Evolutionary conservation across 2,329 filamentous ascomycete genomes (phyloP).

Genomic region (Botrytis pseudocinerea): DNA sequence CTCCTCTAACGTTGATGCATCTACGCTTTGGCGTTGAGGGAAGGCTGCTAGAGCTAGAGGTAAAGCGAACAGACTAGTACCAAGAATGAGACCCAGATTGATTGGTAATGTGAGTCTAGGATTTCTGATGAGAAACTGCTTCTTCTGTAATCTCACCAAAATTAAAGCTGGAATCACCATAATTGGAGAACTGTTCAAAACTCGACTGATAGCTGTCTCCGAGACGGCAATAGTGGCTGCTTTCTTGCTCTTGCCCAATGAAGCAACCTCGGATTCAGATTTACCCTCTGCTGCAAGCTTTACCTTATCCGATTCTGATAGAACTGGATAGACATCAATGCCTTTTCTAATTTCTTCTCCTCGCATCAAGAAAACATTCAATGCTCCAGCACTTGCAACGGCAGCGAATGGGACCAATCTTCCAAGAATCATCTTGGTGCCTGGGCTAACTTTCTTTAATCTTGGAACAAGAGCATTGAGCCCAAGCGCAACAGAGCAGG

Average conservation of each 20-base stretch:
- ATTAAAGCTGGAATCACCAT: constrained; percentile 93
- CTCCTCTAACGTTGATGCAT: constrained; percentile 72
- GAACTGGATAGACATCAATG: constrained; percentile 87
- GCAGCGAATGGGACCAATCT: constrained; percentile 96
- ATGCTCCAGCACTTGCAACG: constrained; percentile 82
- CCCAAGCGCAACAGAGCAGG: constrained; percentile 89
- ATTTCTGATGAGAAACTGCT: constrained; percentile 74
- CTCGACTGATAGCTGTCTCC: constrained; percentile 88
- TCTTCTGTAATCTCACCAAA: constrained; percentile 80
- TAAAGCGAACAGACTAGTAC: constrained; percentile 83
- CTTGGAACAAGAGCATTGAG: constrained; percentile 88
- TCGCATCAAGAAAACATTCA: constrained; percentile 98
- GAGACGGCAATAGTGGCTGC: constrained; percentile 87
- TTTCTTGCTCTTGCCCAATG: constrained; percentile 82
- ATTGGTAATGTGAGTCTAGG: constrained; percentile 77
- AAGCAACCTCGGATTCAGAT: constrained; percentile 64
- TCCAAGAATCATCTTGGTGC: constrained; percentile 72
- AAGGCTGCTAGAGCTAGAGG: constrained; percentile 90
- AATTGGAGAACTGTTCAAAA: constrained; percentile 92
- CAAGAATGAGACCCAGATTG: constrained; percentile 84
- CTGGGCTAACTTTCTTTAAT: constrained; percentile 72
- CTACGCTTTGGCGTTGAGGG: constrained; percentile 83
- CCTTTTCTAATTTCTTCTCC: constrained; percentile 91
- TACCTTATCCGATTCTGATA: constrained; percentile 67
- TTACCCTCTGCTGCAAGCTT: constrained; percentile 57